Percentiles rank a stretch among this genome's conserved stretches.
These are phyloP conservation scores for Talaromyces rugulosus DNA, from an alignment of 2,329 filamentous ascomycete genomes.

Conservation along the genomic window DNA sequence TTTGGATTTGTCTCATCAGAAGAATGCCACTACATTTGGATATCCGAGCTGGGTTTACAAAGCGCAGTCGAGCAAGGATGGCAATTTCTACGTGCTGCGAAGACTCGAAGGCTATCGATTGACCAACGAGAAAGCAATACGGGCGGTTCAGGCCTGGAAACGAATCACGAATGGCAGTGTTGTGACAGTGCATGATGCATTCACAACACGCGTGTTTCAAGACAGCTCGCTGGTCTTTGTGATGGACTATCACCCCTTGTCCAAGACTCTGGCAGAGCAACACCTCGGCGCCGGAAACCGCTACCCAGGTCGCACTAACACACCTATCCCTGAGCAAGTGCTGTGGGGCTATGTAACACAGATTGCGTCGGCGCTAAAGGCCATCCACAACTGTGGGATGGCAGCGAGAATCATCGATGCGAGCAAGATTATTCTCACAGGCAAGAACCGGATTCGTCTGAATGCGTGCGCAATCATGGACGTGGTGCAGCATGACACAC, in stretches of 20 bases:
- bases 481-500: constrained; percentile 75
- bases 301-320: constrained; percentile 35
- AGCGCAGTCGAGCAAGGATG: constrained; percentile 82
- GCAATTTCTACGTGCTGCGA: constrained; percentile 79
- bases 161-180: constrained; percentile 75
- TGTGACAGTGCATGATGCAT: constrained; percentile 84
- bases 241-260: constrained; percentile 86
- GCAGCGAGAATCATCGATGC: constrained; percentile 82
- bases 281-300: constrained; percentile 49
- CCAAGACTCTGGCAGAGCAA: constrained; percentile 82
- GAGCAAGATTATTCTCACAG: constrained; percentile 84
- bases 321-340: constrained; percentile 63
- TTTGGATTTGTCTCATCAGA: constrained; percentile 75
- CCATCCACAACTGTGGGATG: constrained; percentile 75
- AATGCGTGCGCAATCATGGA: constrained; percentile 87
- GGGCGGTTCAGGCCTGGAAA: constrained; percentile 84
- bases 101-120: constrained; percentile 85
- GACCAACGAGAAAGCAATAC: constrained; percentile 83
- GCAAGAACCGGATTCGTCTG: constrained; percentile 83
- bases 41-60: constrained; percentile 96
- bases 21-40: constrained; percentile 74
- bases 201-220: constrained; percentile 87
- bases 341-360: constrained; percentile 93
- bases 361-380: constrained; percentile 79
- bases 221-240: constrained; percentile 94